These are phyloP conservation scores for Neopestalotiopsis rosae DNA, from an alignment of 2,329 filamentous ascomycete species.

Conservation along the genomic window DNA sequence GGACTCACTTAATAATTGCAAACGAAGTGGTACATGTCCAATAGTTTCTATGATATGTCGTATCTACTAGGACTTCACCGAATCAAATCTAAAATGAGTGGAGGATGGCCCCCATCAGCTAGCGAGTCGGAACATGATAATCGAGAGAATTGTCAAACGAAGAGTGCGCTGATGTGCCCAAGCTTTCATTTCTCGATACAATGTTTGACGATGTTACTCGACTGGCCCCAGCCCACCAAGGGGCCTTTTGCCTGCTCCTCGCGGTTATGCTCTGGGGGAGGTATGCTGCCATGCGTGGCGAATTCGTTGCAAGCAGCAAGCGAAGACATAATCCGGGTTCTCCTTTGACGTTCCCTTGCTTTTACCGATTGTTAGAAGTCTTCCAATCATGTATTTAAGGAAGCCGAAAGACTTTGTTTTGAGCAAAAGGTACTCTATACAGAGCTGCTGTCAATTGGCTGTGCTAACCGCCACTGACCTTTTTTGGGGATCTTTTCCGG, in stretches of 20 bases:
- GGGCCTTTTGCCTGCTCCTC: neutral
- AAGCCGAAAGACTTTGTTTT: slow-evolving; percentile 30
- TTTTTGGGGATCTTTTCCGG: slow-evolving; percentile 31
- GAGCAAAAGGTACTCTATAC: slow-evolving; percentile 24
- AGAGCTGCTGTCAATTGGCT: neutral
- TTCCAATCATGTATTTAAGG: slow-evolving; percentile 27
- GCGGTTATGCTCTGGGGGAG: neutral
- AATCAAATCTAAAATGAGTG: too few species aligned
- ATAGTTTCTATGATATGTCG: too few species aligned
- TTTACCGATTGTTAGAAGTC: slow-evolving; percentile 29
- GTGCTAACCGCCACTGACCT: slow-evolving; percentile 14
- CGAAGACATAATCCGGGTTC: slow-evolving; percentile 12
- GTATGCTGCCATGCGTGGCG: neutral
- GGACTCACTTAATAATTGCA: too few species aligned
- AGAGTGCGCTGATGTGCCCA: too few species aligned
- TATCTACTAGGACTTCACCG: too few species aligned
- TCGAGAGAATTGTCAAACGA: too few species aligned
- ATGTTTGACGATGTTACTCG: neutral
- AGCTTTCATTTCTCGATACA: neutral
- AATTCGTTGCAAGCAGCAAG: neutral
- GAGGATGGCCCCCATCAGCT: too few species aligned
- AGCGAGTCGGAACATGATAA: too few species aligned
- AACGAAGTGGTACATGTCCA: too few species aligned
- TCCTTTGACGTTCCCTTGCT: slow-evolving; percentile 30
- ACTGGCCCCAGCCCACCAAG: neutral